Conservation (phyloP, 257 asterid species). For the Plectranthus barbatus region DNA sequence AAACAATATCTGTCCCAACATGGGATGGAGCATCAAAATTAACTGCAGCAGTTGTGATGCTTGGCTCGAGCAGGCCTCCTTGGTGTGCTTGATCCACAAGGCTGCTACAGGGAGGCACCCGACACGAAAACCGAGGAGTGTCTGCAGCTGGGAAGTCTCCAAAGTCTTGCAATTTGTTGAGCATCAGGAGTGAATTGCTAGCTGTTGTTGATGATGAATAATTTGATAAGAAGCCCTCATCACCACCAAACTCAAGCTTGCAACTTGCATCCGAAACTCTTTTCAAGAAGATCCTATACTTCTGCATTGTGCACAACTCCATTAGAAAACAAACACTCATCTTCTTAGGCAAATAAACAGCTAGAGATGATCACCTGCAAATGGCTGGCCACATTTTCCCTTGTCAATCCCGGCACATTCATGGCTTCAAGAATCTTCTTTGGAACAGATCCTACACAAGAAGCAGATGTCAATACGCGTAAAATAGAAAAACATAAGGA, state of each 20-base stretch:
- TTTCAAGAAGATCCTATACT: constrained; percentile 41
- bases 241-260: constrained; percentile 7
- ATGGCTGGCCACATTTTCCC: constrained; percentile 62
- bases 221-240: background rate
- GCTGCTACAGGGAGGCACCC: background rate
- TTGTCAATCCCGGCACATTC: constrained; percentile 50
- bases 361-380: constrained; percentile 33
- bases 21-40: background rate
- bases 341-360: too few relatives aligned
- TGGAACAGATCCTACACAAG: constrained; percentile 43
- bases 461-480: background rate
- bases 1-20: background rate
- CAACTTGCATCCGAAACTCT: constrained; percentile 33
- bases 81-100: background rate
- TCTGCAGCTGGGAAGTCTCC: background rate
- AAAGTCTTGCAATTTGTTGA: background rate
- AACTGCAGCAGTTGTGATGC: background rate
- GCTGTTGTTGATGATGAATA: background rate
- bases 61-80: background rate
- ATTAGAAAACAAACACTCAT: too few relatives aligned
- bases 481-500: too few relatives aligned
- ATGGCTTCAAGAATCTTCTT: constrained; percentile 39
- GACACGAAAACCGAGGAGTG: background rate
- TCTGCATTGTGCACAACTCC: constrained; percentile 17
- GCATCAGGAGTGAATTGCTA: background rate